Evolutionary conservation across 306 rosid species (phyloP).

Genomic region (Vachellia pachyceras): DNA sequence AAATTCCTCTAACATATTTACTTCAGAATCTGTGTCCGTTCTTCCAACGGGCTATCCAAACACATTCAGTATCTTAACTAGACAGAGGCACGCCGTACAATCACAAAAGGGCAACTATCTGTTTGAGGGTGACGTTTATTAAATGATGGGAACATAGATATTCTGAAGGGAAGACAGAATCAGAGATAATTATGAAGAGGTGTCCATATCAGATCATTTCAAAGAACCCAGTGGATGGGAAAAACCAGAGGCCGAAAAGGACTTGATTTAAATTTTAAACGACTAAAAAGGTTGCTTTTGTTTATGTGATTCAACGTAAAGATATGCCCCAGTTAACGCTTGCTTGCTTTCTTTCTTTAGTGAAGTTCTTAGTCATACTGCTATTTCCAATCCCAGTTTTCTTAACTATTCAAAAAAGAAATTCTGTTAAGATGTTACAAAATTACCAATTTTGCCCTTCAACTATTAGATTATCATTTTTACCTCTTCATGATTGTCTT

Average conservation of each 20-base stretch:
- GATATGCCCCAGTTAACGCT: neutral
- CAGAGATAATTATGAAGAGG: constrained; percentile 15
- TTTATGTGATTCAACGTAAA: constrained; percentile 18
- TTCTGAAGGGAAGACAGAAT: constrained; percentile 28
- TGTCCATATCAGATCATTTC: constrained; percentile 47
- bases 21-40: too few relatives aligned
- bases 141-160: constrained; percentile 32
- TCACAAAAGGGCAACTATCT: constrained; percentile 42
- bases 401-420: neutral
- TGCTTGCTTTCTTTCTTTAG: constrained; percentile 1
- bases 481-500: neutral
- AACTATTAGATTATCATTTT: neutral
- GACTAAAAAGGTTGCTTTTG: constrained; percentile 36
- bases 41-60: too few relatives aligned
- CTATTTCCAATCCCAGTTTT: neutral
- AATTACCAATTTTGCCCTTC: neutral
- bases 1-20: too few relatives aligned
- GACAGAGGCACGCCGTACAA: constrained; percentile 29
- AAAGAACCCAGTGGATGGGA: constrained; percentile 26
- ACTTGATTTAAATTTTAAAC: constrained; percentile 28
- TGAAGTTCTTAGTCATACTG: neutral
- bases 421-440: neutral
- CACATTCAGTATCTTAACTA: constrained; percentile 12
- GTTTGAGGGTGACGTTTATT: constrained; percentile 36
- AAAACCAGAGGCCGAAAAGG: constrained; percentile 37